These are phyloP conservation scores for Wallacemonas rigidus DNA, from an alignment of 208 protist species.

Conservation along the genomic window DNA sequence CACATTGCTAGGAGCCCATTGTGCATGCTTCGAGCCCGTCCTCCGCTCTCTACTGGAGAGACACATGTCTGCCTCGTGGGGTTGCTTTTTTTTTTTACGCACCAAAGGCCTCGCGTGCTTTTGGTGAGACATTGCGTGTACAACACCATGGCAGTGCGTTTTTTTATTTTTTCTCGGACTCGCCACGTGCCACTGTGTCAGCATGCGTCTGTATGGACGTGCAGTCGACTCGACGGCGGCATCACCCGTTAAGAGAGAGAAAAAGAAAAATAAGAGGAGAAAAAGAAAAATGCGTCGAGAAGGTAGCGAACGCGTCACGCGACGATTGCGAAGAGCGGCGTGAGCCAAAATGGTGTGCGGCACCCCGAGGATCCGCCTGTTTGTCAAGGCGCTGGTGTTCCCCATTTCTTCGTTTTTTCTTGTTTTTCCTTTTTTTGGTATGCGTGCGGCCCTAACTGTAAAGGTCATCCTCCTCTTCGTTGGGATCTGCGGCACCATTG, in stretches of 20 bases:
- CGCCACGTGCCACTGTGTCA: neutral
- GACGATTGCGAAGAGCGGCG: too few relatives aligned
- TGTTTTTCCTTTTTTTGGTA: conserved; percentile 16
- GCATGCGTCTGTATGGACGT: too few relatives aligned
- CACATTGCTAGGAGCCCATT: conserved; percentile 4
- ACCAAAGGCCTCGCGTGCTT: too few relatives aligned
- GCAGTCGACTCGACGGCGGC: too few relatives aligned
- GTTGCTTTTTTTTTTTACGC: neutral
- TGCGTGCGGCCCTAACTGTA: conserved; percentile 30
- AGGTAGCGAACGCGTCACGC: neutral
- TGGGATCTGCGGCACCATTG: conserved; percentile 10
- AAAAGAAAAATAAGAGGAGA: conserved; percentile 9
- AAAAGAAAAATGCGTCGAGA: neutral
- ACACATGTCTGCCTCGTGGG: neutral
- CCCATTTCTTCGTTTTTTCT: neutral
- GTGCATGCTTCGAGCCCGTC: too few relatives aligned
- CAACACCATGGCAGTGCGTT: too few relatives aligned
- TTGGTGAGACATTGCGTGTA: too few relatives aligned
- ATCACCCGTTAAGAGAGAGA: too few relatives aligned
- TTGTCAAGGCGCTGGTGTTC: neutral
- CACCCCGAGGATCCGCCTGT: neutral
- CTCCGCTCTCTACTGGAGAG: neutral
- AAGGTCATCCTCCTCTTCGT: conserved; percentile 55
- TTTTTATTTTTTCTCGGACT: conserved; percentile 4
- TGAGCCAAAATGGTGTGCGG: too few relatives aligned